Evolutionary conservation across 345 rosid species (phyloP).

Genomic region (Carallia brachiata): DNA sequence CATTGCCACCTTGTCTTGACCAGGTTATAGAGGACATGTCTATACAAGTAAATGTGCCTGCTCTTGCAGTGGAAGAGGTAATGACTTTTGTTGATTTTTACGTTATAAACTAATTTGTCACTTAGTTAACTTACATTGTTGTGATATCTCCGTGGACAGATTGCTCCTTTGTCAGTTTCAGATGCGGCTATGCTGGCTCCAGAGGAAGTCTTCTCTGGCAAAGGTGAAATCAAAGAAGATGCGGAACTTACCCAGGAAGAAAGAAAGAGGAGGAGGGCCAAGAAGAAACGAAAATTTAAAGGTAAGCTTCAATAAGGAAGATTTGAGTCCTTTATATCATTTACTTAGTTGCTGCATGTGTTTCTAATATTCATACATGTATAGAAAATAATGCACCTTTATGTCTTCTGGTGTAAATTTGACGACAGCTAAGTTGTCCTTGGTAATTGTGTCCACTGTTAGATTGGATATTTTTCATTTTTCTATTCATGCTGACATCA

Average conservation of each 20-base stretch:
- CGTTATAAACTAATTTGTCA: slow-evolving; percentile 2
- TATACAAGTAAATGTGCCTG: slow-evolving; percentile 83
- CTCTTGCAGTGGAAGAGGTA: slow-evolving; percentile 99
- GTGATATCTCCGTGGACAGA: slow-evolving; percentile 37
- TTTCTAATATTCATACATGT: neutral
- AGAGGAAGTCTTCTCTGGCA: slow-evolving; percentile 81
- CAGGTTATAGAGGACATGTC: slow-evolving; percentile 93
- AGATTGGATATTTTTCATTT: neutral
- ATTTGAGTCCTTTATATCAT: neutral
- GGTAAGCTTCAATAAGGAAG: slow-evolving; percentile 39
- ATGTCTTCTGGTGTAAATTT: neutral
- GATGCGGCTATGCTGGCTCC: slow-evolving; percentile 99
- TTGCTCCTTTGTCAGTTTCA: slow-evolving; percentile 90
- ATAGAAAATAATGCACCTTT: too few relatives aligned
- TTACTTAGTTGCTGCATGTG: neutral
- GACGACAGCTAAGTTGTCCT: neutral
- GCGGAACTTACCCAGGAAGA: slow-evolving; percentile 76
- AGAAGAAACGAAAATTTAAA: slow-evolving; percentile 82
- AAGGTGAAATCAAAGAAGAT: slow-evolving; percentile 85
- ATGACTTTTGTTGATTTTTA: neutral
- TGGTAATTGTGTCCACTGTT: neutral
- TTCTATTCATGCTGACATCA: slow-evolving; percentile 10
- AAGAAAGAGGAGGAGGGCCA: slow-evolving; percentile 96
- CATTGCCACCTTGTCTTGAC: slow-evolving; percentile 17
- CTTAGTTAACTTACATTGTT: neutral